A percentile compares a stretch with the other conserved stretches of the same genome.
These are phyloP conservation scores for Tricholoma matsutake DNA, from an alignment of 768 basidiomycete genomes.

Conservation along the genomic window DNA sequence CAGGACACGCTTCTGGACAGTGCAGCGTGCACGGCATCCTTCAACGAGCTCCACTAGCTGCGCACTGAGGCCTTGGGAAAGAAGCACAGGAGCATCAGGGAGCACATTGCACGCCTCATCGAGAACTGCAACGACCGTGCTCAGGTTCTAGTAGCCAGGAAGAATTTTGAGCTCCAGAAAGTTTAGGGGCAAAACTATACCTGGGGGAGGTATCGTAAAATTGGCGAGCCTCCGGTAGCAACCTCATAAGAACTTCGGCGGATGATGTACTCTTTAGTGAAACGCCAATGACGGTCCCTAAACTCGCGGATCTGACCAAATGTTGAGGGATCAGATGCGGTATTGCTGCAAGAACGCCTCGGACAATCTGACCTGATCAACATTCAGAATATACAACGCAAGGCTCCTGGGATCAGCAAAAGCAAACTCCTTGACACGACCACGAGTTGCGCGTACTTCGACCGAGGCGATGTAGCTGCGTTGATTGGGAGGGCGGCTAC, in stretches of 20 bases:
- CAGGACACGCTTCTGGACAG: conserved; percentile 1
- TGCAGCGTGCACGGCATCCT: not conserved
- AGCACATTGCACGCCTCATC: not conserved
- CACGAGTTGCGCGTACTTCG: not conserved
- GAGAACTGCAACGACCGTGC: conserved; percentile 2
- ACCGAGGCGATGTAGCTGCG: conserved; percentile 1
- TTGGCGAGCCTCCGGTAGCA: conserved; percentile 28
- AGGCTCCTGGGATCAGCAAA: conserved; percentile 1
- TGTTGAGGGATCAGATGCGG: not conserved
- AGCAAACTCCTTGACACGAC: conserved; percentile 2
- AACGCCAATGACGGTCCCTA: conserved; percentile 31
- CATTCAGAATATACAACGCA: conserved; percentile 3
- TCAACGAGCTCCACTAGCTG: not conserved
- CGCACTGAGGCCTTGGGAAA: not conserved
- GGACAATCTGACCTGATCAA: conserved; percentile 15
- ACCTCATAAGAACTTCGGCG: conserved; percentile 22
- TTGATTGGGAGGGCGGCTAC: conserved; percentile 7
- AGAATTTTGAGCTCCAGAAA: not conserved
- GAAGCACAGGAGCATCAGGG: not conserved
- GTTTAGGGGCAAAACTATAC: not conserved
- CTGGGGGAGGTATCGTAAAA: conserved; percentile 12
- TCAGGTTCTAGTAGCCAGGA: not conserved
- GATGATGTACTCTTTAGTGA: conserved; percentile 31
- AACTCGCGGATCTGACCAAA: conserved; percentile 16
- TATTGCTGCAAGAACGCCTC: not conserved